phyloP scores from a whole-genome alignment of 805 yeast genomes.

The Wickerhamiella vanderwaltii region DNA sequence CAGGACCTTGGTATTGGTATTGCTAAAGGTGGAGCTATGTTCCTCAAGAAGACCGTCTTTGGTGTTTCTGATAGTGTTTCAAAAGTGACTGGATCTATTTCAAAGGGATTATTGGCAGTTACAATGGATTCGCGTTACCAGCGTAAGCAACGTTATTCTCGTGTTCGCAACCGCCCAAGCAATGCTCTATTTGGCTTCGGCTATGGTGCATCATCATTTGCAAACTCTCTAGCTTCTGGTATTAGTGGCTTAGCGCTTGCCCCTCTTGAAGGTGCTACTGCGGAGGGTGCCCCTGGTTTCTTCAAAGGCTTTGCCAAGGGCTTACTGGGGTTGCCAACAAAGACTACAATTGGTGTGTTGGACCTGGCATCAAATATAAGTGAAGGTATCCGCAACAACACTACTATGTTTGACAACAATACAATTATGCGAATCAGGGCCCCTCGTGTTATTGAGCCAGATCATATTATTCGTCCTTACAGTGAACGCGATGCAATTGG shows the following conservation, averaged over 20 bases:
- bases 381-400: conserved; percentile 86
- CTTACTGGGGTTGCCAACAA: conserved; percentile 88
- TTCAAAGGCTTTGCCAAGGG: conserved; percentile 92
- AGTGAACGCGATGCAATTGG: conserved; percentile 83
- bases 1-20: conserved; percentile 90
- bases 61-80: conserved; percentile 91
- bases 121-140: conserved; percentile 81
- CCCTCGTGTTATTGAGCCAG: conserved; percentile 63
- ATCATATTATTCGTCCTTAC: conserved; percentile 63
- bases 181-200: conserved; percentile 79
- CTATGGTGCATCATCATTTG: conserved; percentile 76
- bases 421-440: conserved; percentile 68
- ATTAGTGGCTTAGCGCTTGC: conserved; percentile 80
- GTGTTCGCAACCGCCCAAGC: conserved; percentile 65
- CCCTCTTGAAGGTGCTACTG: conserved; percentile 80
- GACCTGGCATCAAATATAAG: conserved; percentile 87
- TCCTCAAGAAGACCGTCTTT: conserved; percentile 85
- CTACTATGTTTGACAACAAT: conserved; percentile 63
- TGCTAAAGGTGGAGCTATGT: conserved; percentile 92
- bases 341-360: conserved; percentile 88
- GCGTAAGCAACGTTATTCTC: conserved; percentile 60
- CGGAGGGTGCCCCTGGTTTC: conserved; percentile 84
- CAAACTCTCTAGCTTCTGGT: conserved; percentile 80
- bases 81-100: conserved; percentile 83
- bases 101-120: conserved; percentile 85